A percentile compares a stretch with the other conserved stretches of the same genome.
phyloP scores from a whole-genome alignment of 2,329 filamentous ascomycete genomes.

The Penicillium hesseltinei region DNA sequence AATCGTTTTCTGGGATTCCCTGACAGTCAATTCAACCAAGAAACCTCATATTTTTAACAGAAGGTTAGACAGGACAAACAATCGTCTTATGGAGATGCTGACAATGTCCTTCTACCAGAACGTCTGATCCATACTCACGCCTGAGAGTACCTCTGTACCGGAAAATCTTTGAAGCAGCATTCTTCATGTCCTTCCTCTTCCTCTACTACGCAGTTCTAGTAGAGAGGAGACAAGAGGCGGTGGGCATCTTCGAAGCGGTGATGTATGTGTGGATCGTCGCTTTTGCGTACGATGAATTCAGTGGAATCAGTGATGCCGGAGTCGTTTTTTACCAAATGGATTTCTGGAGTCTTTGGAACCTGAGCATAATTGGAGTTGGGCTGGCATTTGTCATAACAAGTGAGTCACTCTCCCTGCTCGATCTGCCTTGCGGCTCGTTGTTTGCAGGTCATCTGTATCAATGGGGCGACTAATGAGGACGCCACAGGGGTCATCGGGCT shows the following conservation, averaged over 20 bases:
- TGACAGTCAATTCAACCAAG: conserved; percentile 72
- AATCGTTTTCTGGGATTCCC: conserved; percentile 79
- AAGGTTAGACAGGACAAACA: conserved; percentile 29
- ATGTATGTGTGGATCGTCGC: conserved; percentile 84
- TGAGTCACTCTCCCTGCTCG: conserved; percentile 47
- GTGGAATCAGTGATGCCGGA: conserved; percentile 81
- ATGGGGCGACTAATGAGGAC: conserved; percentile 6
- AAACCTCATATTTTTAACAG: conserved; percentile 73
- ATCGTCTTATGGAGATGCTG: conserved; percentile 24
- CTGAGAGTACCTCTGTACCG: conserved; percentile 78
- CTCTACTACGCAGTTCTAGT: conserved; percentile 87
- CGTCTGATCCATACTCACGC: conserved; percentile 71
- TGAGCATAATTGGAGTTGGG: conserved; percentile 72
- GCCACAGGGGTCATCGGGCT: conserved; percentile 64
- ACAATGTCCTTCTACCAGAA: conserved; percentile 32
- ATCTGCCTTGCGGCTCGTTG: conserved; percentile 25
- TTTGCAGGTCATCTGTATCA: not conserved
- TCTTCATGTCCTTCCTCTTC: conserved; percentile 72
- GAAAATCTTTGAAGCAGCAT: conserved; percentile 78
- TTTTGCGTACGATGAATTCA: conserved; percentile 84
- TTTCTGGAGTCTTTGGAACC: conserved; percentile 74
- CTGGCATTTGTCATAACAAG: conserved; percentile 68
- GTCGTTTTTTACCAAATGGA: conserved; percentile 81
- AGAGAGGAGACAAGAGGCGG: conserved; percentile 62
- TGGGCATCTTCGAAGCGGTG: conserved; percentile 68